phyloP scores from a whole-genome alignment of 2,329 filamentous ascomycete genomes.

The Cercospora citrullina region DNA sequence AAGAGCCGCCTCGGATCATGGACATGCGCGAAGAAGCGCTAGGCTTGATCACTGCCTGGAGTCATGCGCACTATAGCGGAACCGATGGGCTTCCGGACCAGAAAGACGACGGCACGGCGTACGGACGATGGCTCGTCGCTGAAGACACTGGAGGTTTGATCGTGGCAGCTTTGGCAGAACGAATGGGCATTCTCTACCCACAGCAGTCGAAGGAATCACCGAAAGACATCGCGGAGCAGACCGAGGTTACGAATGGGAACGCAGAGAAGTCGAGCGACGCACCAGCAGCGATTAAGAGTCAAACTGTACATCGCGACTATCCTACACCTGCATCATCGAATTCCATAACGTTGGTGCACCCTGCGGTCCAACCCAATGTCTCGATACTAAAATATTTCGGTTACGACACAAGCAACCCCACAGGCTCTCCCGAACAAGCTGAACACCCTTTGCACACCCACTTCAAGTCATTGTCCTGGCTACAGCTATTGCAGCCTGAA shows the following conservation, averaged over 20 bases:
- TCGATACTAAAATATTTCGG: conserved; percentile 85
- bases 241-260: background rate
- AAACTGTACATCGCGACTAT: conserved; percentile 47
- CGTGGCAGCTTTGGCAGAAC: conserved; percentile 80
- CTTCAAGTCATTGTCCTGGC: conserved; percentile 83
- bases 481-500: conserved; percentile 79
- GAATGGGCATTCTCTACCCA: conserved; percentile 72
- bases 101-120: conserved; percentile 36
- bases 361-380: conserved; percentile 83
- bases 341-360: conserved; percentile 77
- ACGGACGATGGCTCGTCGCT: conserved; percentile 74
- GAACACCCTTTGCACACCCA: conserved; percentile 78
- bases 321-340: conserved; percentile 69
- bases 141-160: conserved; percentile 85
- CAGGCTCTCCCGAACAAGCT: conserved; percentile 44
- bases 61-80: conserved; percentile 78
- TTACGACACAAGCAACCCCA: conserved; percentile 69
- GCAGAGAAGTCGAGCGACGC: conserved; percentile 6
- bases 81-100: conserved; percentile 29
- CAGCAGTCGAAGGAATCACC: conserved; percentile 35
- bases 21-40: conserved; percentile 84
- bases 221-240: conserved; percentile 14
- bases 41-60: conserved; percentile 81
- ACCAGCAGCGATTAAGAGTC: conserved; percentile 3
- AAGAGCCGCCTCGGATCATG: conserved; percentile 76